Evolutionary conservation across 805 yeast species (phyloP).

Genomic region (Starmerella apis): DNA sequence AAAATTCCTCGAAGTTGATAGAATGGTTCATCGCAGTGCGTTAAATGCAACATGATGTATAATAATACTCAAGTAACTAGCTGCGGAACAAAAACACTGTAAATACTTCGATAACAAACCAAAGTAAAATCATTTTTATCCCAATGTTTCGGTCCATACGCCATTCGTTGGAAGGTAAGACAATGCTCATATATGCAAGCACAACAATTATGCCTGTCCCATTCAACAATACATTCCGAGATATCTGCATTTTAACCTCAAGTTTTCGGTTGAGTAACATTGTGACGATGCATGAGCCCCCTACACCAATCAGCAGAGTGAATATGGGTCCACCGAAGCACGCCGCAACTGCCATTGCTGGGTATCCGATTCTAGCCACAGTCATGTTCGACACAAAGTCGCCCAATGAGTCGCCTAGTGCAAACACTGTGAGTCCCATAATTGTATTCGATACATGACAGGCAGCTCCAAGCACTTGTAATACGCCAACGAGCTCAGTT

Average conservation of each 20-base stretch:
- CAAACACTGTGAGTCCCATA: conserved; percentile 78
- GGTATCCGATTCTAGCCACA: conserved; percentile 68
- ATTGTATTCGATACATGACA: conserved; percentile 63
- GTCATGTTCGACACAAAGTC: conserved; percentile 77
- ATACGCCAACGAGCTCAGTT: conserved; percentile 52
- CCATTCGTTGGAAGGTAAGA: conserved; percentile 39
- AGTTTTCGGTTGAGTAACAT: conserved; percentile 26
- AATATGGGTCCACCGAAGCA: conserved; percentile 89
- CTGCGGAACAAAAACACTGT: background rate
- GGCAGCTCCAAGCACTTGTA: conserved; percentile 51
- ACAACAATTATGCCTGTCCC: conserved; percentile 36
- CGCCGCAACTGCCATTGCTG: conserved; percentile 87
- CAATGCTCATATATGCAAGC: conserved; percentile 33
- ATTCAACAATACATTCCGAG: conserved; percentile 35
- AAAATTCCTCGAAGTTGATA: conserved; percentile 16
- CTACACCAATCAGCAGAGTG: conserved; percentile 68
- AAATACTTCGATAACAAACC: background rate
- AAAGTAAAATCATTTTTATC: background rate
- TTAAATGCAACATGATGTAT: background rate
- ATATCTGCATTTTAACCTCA: conserved; percentile 32
- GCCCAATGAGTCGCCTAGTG: conserved; percentile 86
- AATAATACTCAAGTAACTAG: background rate
- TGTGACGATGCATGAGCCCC: conserved; percentile 54
- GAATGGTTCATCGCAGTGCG: conserved; percentile 13
- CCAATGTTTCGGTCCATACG: conserved; percentile 26